Evolutionary conservation across 805 yeast species (phyloP), one percentile per base, ranked within the genome.

Genomic region (Metschnikowia kunwiensis): DNA sequence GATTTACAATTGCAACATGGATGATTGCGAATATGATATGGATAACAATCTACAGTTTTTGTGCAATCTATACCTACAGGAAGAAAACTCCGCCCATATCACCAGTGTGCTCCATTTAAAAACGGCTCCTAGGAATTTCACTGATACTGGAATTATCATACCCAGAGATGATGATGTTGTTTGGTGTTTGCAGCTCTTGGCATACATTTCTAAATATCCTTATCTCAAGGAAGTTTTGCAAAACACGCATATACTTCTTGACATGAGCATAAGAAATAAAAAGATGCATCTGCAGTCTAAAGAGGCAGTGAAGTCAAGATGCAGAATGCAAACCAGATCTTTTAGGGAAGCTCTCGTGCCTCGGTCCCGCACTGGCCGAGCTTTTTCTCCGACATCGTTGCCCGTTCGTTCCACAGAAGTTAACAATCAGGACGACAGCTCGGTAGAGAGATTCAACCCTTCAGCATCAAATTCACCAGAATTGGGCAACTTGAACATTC

Each of bases 121-220:
- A 43, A 50, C 56, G 23, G 63, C 70, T 1, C 60, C 58, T 3
- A 41, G 74, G 32, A 62, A 49, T 36, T 68, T 68, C 43, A 65
- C 72, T 11, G 69, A 65, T 16, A 61, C 82, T 27, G 95, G 95
- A 1, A 78, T 80, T 15, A 72, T 89, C n/a, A 74, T 88, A 5
- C 97, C 97, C 1, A 75, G 86, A 38, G 95, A 86, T 45, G 97
- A 91, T 56, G 98, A 91, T 55, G 86, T 91, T 12, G 80, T 87
- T 24, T 88, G 96, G 96, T 83, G 95, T 4, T 67, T 91, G 36
- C 97, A 91, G 59, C 70, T 93, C 14, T 61, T 93, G 33, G 97
- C 97, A 10, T 91, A 88, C 59, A 86, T 89, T 27, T 88, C 97
- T 4, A 91, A 91, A 60, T 91, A 93, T 53, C 81, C 96, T 0